Base-by-base conservation (phyloP, 2,329 filamentous ascomycete species). In the Colletotrichum sp. region DNA sequence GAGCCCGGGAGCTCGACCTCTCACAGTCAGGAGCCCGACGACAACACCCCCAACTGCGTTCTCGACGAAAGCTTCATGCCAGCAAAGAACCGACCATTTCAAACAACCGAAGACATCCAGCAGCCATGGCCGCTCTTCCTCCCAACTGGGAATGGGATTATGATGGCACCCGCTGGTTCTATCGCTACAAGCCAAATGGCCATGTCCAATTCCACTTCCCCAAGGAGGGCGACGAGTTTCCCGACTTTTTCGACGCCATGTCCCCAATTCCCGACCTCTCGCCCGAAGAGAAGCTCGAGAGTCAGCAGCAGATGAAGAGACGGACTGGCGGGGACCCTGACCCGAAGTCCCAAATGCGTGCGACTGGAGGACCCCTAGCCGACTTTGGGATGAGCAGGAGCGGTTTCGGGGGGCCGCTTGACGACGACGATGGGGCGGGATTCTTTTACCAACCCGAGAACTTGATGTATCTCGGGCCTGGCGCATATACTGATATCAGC, bases 111-210 rank as follows among this genome's bases (percentile, higher is more conserved):
- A 30, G 28, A 4, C 26, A 26, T 4, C n/a, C 24, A 13, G 13
- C 67, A 76, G 26, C 79, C 34, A 87, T 88, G 86, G 77, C 84
- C 6, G 83, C 81, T 65, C 87, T 92, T 36, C 89, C 89, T 3
- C 83, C 86, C 9, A 88, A 89, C 71, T 92, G 90, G 90, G 89
- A 91, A 73, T 87, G 84, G 79, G 90, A 92, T 81, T 91, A 92
- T 78, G 90, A 92, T 77, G 90, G 90, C 69, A 79, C 78, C 24
- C 87, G 90, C 30, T 92, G 90, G 90, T 89, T 91, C 82, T 92
- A 90, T 81, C 87, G 86, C 68, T 91, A 90, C 83, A 89, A 85
- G 77, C 83, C 90, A 28, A 91, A 88, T 10, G 90, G 90, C 12
- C 83, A 88, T 43, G 82, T 88, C 18, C 90, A 92, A 81, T 92